Evolutionary conservation across 2,329 filamentous ascomycete species (phyloP).

Genomic region (Elsinoe batatas): DNA sequence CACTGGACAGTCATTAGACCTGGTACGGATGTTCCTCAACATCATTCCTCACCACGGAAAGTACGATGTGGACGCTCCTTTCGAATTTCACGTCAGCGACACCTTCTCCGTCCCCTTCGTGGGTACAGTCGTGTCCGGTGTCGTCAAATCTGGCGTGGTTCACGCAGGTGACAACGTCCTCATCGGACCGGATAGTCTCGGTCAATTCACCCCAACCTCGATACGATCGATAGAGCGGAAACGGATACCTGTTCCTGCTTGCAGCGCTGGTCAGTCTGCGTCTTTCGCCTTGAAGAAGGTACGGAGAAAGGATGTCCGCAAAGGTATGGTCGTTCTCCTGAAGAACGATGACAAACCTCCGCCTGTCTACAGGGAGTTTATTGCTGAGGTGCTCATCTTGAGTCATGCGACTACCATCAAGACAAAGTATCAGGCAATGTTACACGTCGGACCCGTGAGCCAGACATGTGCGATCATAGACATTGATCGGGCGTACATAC

Average conservation of each 20-base stretch:
- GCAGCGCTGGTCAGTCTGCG: constrained; percentile 83
- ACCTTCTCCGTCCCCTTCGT: constrained; percentile 97
- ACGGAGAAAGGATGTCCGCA: constrained; percentile 82
- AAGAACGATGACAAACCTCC: constrained; percentile 54
- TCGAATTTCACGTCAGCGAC: constrained; percentile 94
- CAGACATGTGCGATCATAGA: constrained; percentile 97
- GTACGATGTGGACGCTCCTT: constrained; percentile 77
- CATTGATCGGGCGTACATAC: constrained; percentile 89
- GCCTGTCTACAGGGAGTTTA: constrained; percentile 42
- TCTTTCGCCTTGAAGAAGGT: constrained; percentile 85
- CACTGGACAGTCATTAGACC: constrained; percentile 79
- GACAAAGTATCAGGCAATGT: constrained; percentile 93
- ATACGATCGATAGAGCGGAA: constrained; percentile 93
- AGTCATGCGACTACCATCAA: constrained; percentile 96
- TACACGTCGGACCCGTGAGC: constrained; percentile 87
- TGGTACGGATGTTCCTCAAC: constrained; percentile 88
- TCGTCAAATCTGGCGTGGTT: constrained; percentile 72
- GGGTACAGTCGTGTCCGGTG: constrained; percentile 89
- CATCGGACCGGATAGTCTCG: constrained; percentile 81
- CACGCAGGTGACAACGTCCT: constrained; percentile 85
- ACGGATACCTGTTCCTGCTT: constrained; percentile 76
- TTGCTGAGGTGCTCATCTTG: constrained; percentile 76
- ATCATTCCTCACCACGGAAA: constrained; percentile 90
- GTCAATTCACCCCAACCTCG: constrained; percentile 76
- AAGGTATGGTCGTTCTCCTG: constrained; percentile 93